Evolutionary conservation across 768 basidiomycete species (phyloP), one percentile per base, ranked within the genome.

Genomic region (Cystofilobasidium macerans): DNA sequence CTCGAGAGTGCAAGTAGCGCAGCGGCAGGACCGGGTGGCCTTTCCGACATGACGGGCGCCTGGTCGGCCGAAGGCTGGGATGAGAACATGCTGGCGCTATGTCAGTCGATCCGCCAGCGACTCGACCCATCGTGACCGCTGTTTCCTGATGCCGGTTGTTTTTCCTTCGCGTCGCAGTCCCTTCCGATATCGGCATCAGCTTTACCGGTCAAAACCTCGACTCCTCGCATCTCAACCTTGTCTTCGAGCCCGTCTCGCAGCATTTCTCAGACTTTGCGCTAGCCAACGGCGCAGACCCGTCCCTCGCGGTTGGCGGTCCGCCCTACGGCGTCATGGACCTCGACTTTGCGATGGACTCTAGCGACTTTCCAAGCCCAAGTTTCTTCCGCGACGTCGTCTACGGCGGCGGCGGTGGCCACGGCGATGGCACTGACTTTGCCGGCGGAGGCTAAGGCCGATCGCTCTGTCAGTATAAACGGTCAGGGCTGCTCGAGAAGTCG

Each of bases 171-270:
- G 3, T 26, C 12, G 3, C 32, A 45, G 63, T 57, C 20, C 56
- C 63, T 2, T 35, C 56, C 30, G 63, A 64, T 42, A 42, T 64
- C 30, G 63, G 63, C 5, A 45, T 64, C n/a, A 57, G 56, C 18
- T 67, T 67, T 53, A 67, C 65, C 24, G 65, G 65, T 3, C 36
- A 51, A 14, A 28, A 45, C 1, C 60, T 67, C 28, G 59, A 48
- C 33, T n/a, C 65, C 1, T 43, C 47, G 5, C 59, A 67, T 18
- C 65, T 67, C 12, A 61, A 48, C 9, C 38, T 67, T n/a, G 48
- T 43, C 11, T 57, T 67, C 20, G 65, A 67, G 51, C 51, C 51
- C 7, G 18, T 54, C 26, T 6, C 28, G 16, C 51, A 54, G 4
- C 51, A 54, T 30, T 54, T n/a, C 45, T 30, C 51, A 13, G 28